phyloP scores from a whole-genome alignment of 306 rosid genomes.

The Bauhinia variegata region DNA sequence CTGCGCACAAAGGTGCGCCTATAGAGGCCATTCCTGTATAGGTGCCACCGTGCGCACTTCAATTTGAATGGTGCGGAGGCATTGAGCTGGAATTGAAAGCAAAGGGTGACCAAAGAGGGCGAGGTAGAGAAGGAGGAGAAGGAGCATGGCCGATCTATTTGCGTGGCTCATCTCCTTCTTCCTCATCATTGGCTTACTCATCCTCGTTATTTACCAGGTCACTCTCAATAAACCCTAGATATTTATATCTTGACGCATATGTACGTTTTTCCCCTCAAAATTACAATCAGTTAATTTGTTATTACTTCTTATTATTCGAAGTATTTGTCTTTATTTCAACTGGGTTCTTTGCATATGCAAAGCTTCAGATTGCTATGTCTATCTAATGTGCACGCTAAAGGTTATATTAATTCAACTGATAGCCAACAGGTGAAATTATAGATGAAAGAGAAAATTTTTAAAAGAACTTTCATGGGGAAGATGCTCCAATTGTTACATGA shows the following conservation, averaged over 20 bases:
- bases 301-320: not conserved
- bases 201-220: slow-evolving; percentile 87
- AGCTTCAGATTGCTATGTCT: not conserved
- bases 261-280: not conserved
- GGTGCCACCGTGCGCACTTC: slow-evolving; percentile 22
- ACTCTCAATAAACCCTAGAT: slow-evolving; percentile 18
- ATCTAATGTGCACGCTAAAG: not conserved
- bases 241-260: not conserved
- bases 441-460: not conserved
- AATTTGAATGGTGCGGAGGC: slow-evolving; percentile 16
- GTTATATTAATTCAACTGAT: not conserved
- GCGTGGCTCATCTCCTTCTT: slow-evolving; percentile 93
- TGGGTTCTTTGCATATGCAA: not conserved
- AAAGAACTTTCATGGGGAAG: not conserved
- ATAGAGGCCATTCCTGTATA: not conserved
- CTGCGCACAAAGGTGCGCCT: slow-evolving; percentile 26
- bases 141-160: slow-evolving; percentile 70
- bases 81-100: slow-evolving; percentile 11
- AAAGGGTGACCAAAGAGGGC: not conserved
- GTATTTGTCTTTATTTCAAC: not conserved
- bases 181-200: slow-evolving; percentile 71
- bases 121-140: slow-evolving; percentile 4
- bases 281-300: not conserved
- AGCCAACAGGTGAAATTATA: not conserved
- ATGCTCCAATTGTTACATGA: not conserved